Evolutionary conservation across 257 asterid species (phyloP), one percentile per base, ranked within the genome.

Genomic region (Plantago elongata): DNA sequence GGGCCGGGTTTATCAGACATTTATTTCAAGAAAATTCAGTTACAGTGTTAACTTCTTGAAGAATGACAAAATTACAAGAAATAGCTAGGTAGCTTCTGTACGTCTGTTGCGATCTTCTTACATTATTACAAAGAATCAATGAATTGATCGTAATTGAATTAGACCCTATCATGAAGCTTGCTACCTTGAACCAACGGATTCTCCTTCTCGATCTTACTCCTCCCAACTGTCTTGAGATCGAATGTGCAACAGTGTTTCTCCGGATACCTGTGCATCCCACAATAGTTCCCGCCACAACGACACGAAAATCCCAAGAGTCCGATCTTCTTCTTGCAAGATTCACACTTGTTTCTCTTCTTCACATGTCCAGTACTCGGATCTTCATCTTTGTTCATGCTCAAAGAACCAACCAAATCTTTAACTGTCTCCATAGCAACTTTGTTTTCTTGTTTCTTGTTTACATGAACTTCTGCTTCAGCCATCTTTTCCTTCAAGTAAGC

Each of bases 171-270:
- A 5, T 1, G 0, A 5, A 68, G 10, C 68, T 75, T 79, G 34
- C 73, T 73, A 11, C 59, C 57, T 54, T 5, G 65, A 43, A 65
- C 54, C 5, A 54, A 1, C 3, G 79, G 78, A 45, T 79, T 83
- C 47, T 83, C 57, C 52, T 50, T 61, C 13, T 61, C 38, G 16
- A 80, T 62, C 16, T 3, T 5, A 13, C 14, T 6, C 46, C 46
- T 73, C 0, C 78, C 84, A 0, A 29, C 45, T 1, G 10, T 15
- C 74, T 74, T 75, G 77, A 13, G 80, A 60, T 80, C 76, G 9
- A 60, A 45, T 0, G 0, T 1, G 63, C 87, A 83, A 1, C 52
- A 14, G 66, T 78, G 87, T 5, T 11, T 47, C 43, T 80, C 81
- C 0, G 83, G 75, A 5, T 61, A 51, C 9, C 83, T 55, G 46